Base-by-base conservation (phyloP, 345 rosid species). In the Garcia nutans region DNA sequence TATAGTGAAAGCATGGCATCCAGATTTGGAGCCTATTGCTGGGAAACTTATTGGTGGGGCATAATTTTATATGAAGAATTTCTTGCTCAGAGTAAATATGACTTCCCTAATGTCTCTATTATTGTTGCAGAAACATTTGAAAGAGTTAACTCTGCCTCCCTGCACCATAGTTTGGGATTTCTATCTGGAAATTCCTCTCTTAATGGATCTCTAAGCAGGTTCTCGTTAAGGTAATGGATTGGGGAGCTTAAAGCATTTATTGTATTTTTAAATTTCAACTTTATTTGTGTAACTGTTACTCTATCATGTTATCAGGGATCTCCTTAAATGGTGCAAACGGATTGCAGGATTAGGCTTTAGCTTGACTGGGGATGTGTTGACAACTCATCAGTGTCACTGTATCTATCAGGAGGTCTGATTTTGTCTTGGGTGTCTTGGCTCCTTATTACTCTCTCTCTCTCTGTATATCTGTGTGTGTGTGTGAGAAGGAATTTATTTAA, bases 261-360 rank as follows among this genome's bases (percentile, higher is more conserved):
- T 66, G 42, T 57, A 26, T 67, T 33, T 33, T 70, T 70, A 31
- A 33, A 41, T 7, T 0, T 63, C 67, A 19, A 59, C 55, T 60
- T 58, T 70, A 70, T 74, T 56, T 61, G 65, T 52, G 68, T 71
- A 33, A 68, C 63, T 68, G 58, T 41, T 63, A 65, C 78, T 60
- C 82, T 78, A 69, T 83, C 42, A 63, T 86, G 37, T 74, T 84
- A 78, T 61, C 88, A 95, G 99, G 90, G 99, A 95, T 87, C 90
- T 95, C 71, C 89, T 95, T 55, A 93, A 95, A 85, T 93, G 92
- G 96, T 93, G 99, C 86, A 94, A 89, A 77, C 86, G 99, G 76
- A 88, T 95, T 81, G 82, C 82, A 61, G 83, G 85, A 23, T 73
- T 84, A 54, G 81, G 77, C 71, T 79, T 74, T 74, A 56, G 71